Base-by-base conservation (phyloP, 176 grass and related monocot species). In the Carex parvula region DNA sequence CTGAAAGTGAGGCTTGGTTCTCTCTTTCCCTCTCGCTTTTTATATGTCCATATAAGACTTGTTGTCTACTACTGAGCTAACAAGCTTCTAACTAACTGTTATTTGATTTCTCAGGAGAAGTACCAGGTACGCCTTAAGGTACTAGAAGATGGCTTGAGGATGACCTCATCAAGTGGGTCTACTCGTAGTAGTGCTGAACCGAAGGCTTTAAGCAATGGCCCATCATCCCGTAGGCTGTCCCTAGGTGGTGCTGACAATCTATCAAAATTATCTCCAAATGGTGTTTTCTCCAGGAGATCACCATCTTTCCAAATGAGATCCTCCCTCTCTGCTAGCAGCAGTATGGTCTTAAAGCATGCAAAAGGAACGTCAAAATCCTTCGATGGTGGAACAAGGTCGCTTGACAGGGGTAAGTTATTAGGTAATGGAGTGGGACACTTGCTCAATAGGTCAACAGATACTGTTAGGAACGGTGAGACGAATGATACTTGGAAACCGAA, bases 331-430 rank as follows among this genome's bases (percentile, higher is more conserved):
- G 87, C 91, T 63, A 90, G 91, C 84, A 91, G 87, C 79, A 96
- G 91, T 69, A 89, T 90, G 75, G 91, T 96, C 46, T 87, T 99
- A 61, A 99, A 99, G 70, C 91, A 96, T 30, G 93, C 93, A 60
- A 99, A 99, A 87, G 97, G 97, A 67, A 95, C 93, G 68, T 99
- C 97, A 16, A 99, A 94, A 86, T 99, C 97, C 67, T 99, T 99
- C 92, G 97, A 95, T 90, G 97, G 97, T 53, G 97, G 97, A 65
- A 92, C 97, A 63, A 94, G 93, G 82, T 95, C 89, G 60, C 82
- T 94, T 64, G 97, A 99, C 79, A 87, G 97, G 84, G 81, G 89
- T 29, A 98, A 95, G 67, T 70, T 88, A 56, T 79, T 84, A 88
- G 88, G 84, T 41, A 96, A 94, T 86, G 91, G 88, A 88, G 35